A percentile compares a stretch with the other conserved stretches of the same genome.
These are phyloP conservation scores for Monosporascus sp. DNA, from an alignment of 2,329 filamentous ascomycete species.

Conservation along the genomic window DNA sequence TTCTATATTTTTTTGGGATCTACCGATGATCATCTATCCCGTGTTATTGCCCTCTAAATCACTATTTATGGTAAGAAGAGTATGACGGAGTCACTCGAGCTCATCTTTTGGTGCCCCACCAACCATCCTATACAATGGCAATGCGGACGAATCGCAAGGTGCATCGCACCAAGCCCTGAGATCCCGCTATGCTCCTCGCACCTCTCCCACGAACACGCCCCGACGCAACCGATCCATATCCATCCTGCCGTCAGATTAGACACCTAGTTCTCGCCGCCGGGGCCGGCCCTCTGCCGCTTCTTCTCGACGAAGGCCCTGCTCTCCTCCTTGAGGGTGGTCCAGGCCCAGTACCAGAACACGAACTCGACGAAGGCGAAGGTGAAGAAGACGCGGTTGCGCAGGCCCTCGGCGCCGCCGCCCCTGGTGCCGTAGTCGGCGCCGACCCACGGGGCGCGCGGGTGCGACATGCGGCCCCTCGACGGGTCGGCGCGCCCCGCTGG, in stretches of 20 bases:
- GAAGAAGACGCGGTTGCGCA: slow-evolving; percentile 84
- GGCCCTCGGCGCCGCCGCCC: slow-evolving; percentile 50
- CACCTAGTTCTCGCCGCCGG: slow-evolving; percentile 5
- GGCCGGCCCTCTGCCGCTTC: slow-evolving; percentile 30
- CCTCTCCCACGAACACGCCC: background rate
- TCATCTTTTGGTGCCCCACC: too few relatives aligned
- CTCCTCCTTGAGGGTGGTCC: slow-evolving; percentile 66
- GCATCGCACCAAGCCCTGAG: too few relatives aligned
- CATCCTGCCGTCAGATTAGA: slow-evolving; percentile 1
- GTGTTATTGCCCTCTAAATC: too few relatives aligned
- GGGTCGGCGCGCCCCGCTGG: slow-evolving; percentile 35
- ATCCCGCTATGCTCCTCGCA: background rate
- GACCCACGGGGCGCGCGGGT: slow-evolving; percentile 27
- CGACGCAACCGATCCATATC: slow-evolving; percentile 1
- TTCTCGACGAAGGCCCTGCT: slow-evolving; percentile 34
- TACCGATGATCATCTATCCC: too few relatives aligned
- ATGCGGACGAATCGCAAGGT: too few relatives aligned
- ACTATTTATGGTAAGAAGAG: too few relatives aligned
- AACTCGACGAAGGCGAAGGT: slow-evolving; percentile 81
- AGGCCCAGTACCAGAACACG: slow-evolving; percentile 82
- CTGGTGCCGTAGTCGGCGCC: slow-evolving; percentile 33
- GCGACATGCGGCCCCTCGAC: slow-evolving; percentile 27
- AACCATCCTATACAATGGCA: too few relatives aligned
- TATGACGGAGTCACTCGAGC: too few relatives aligned
- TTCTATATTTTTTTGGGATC: too few relatives aligned